Conservation (phyloP, 176 grass and related monocot genomes). For the Triticum aestivum region DNA sequence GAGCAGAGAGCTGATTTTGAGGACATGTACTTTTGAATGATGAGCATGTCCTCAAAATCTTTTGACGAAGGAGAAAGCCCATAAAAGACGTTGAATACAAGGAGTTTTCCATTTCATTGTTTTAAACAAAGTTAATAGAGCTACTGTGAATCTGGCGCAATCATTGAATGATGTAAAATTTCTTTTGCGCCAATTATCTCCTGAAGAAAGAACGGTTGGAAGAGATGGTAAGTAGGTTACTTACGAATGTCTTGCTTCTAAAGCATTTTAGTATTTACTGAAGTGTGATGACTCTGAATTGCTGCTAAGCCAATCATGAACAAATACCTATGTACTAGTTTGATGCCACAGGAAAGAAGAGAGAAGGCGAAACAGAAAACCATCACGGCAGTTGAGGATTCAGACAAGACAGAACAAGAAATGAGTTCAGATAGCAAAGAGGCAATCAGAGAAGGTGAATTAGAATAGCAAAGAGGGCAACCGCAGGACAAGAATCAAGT, state of each 20-base stretch:
- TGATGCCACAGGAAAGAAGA: constrained; percentile 42
- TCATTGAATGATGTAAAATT: background rate
- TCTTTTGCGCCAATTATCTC: constrained; percentile 35
- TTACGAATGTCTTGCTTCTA: background rate
- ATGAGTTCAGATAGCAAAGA: constrained; percentile 11
- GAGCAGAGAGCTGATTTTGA: constrained; percentile 79
- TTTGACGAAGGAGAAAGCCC: constrained; percentile 72
- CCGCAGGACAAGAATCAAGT: no score
- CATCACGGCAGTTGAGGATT: background rate
- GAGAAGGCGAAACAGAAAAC: constrained; percentile 32
- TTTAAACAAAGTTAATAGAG: background rate
- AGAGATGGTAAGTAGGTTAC: constrained; percentile 49
- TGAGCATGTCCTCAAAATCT: background rate
- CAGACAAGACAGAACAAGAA: background rate
- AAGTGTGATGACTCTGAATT: background rate
- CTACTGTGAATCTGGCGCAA: no score
- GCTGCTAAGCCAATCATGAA: background rate
- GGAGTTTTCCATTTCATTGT: constrained; percentile 58
- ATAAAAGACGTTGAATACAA: constrained; percentile 59
- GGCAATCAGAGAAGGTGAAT: background rate
- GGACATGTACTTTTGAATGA: background rate
- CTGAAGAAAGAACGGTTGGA: constrained; percentile 75
- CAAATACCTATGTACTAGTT: background rate
- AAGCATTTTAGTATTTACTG: background rate
- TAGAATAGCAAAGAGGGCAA: background rate